Evolutionary conservation across 164 flowering plant species (phyloP), one percentile per base, ranked within the genome.

Genomic region (Nelumbo lutea): DNA sequence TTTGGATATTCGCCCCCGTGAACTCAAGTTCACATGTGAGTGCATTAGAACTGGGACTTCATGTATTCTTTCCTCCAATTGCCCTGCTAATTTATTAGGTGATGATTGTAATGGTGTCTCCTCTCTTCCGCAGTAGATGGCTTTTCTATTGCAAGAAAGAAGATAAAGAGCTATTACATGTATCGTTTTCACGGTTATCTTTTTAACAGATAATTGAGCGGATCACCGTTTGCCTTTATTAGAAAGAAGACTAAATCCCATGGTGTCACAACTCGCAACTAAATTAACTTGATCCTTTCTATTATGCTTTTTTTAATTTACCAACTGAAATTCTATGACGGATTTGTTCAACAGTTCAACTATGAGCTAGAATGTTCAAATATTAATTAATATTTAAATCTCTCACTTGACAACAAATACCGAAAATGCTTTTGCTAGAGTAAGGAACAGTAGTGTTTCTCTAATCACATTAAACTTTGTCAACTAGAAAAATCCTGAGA

Each of bases 11-110:
- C 89, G 82, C 27, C 91, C 96, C 3, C 77, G 73, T 41, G 90
- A 88, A 72, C 83, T 90, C 43, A 81, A 82, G 77, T 88, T 90
- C 77, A 72, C 72, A 42, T 70, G 96, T 88, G 66, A 80, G 96
- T 83, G 10, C 42, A 8, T 67, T 14, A 44, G 53, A 64, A 9
- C 1, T 55, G 45, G 56, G 46, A 15, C 50, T 53, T 53, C 57
- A 11, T 11, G 14, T 53, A 50, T 9, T 50, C 8, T 53, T 2
- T 53, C 14, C 14, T 9, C 14, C 1, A 53, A 9, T 9, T 53
- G 11, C 14, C 57, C 14, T 3, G 57, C 1, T 53, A 27, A 27
- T 27, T 27, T 27, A 27, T 27, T 27, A 27, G 27, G 27, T 27
- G 27, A 27, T 27, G 27, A 27, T 27, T 27, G 27, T 27, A 27